Conservation (phyloP, 176 grass and related monocot genomes). For the Carex cristatella region DNA sequence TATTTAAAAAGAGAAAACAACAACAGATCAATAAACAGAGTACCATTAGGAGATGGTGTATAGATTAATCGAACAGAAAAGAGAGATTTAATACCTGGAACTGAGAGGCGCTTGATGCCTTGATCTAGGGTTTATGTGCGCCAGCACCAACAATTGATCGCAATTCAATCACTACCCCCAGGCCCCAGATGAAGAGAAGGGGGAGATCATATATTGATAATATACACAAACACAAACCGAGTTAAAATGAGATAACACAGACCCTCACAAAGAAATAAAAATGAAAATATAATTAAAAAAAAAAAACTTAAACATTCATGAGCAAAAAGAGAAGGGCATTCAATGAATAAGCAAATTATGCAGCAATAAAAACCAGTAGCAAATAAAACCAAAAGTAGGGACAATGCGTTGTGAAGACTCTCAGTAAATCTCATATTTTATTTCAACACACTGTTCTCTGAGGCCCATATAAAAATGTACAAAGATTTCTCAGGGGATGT, state of each 20-base stretch:
- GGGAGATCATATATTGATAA: not conserved
- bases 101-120: too few relatives aligned
- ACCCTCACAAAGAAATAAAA: too few relatives aligned
- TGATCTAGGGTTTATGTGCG: too few relatives aligned
- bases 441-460: not conserved
- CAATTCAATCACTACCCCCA: too few relatives aligned
- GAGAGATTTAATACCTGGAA: too few relatives aligned
- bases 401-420: not conserved
- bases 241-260: not conserved
- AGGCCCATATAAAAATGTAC: not conserved
- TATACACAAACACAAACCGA: not conserved
- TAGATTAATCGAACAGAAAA: too few relatives aligned
- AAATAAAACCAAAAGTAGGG: not conserved
- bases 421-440: not conserved
- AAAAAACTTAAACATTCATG: not conserved
- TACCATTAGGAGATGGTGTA: not conserved
- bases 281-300: not conserved
- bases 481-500: not conserved
- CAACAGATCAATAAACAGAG: too few relatives aligned
- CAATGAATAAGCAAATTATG: not conserved
- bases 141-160: too few relatives aligned
- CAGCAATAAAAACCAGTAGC: not conserved
- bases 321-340: not conserved
- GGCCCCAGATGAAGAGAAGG: too few relatives aligned
- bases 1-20: too few relatives aligned